Base-by-base conservation (phyloP, 1,284 basidiomycete species). In the Heliocybe sulcata region DNA sequence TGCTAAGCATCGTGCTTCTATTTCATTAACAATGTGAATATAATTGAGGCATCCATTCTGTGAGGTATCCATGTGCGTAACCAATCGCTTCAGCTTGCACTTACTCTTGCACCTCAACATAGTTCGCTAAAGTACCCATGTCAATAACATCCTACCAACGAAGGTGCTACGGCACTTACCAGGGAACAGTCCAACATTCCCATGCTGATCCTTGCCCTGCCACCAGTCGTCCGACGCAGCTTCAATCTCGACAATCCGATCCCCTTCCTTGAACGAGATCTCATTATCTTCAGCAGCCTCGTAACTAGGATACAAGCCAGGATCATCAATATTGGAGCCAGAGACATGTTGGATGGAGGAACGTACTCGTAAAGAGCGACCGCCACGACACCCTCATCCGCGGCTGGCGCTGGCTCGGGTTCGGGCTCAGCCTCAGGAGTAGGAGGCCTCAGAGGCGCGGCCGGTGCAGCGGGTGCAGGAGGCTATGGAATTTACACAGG, bases 231-330 rank as follows among this genome's bases (percentile, higher is more conserved):
- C 90, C 56, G 76, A 85, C 22, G 77, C 79, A 49, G 82, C 80
- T 65, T 89, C 85, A 50, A 92, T 87, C 42, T 87, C 75, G 10
- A 74, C 77, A 65, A 96, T 90, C 52, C 72, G 70, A 35, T 94
- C 92, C 20, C 90, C 92, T 67, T 93, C 92, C 26, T 69, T 74
- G 77, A 97, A 94, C 0, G 85, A 80, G 22, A 96, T 71, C 66
- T 97, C 94, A 65, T 95, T 95, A 61, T 93, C 92, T 66, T 96
- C 93, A 0, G 81, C 82, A 0, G 91, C 90, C 12, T 90, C 88
- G 63, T 95, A 94, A 60, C 87, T 92, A 58, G 54, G 20, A 54
- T 33, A 23, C 33, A 53, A 48, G 16, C 12, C 4, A 31, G 29
- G 35, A 55, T 48, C 50, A 38, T 19, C 14, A 23, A 16, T 22